Evolutionary conservation across 306 rosid species (phyloP).

Genomic region (Coriaria nepalensis): DNA sequence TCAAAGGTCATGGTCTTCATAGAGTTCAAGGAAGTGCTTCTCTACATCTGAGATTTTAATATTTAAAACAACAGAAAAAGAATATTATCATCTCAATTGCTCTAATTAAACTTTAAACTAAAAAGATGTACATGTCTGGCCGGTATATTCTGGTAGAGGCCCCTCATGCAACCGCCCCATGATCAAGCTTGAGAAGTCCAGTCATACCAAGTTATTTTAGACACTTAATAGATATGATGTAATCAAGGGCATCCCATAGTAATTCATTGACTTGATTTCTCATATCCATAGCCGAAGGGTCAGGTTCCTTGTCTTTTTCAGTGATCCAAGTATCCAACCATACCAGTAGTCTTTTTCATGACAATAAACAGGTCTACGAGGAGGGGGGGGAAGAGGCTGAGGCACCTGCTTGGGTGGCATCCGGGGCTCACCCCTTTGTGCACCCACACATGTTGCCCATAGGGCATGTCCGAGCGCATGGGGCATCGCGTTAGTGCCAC

Average conservation of each 20-base stretch:
- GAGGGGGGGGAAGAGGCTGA: no score
- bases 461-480: no score
- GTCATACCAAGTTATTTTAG: slow-evolving; percentile 82
- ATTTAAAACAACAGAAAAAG: no score
- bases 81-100: no score
- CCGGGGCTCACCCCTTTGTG: no score
- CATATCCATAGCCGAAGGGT: slow-evolving; percentile 62
- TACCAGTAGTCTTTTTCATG: slow-evolving; percentile 99
- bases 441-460: no score
- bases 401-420: no score
- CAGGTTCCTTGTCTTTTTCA: slow-evolving; percentile 66
- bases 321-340: slow-evolving; percentile 97
- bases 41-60: no score
- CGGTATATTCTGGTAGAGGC: slow-evolving; percentile 77
- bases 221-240: slow-evolving; percentile 66
- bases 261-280: slow-evolving; percentile 79
- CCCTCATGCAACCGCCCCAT: slow-evolving; percentile 87
- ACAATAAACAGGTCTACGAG: slow-evolving; percentile 80
- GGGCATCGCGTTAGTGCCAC: no score
- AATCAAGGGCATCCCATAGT: slow-evolving; percentile 96
- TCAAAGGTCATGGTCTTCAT: no score
- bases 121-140: slow-evolving; percentile 99
- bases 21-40: no score
- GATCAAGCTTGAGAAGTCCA: slow-evolving; percentile 88
- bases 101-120: background rate